Evolutionary conservation across 768 basidiomycete genomes (phyloP).

Genomic region (Phylloporus arenicola): DNA sequence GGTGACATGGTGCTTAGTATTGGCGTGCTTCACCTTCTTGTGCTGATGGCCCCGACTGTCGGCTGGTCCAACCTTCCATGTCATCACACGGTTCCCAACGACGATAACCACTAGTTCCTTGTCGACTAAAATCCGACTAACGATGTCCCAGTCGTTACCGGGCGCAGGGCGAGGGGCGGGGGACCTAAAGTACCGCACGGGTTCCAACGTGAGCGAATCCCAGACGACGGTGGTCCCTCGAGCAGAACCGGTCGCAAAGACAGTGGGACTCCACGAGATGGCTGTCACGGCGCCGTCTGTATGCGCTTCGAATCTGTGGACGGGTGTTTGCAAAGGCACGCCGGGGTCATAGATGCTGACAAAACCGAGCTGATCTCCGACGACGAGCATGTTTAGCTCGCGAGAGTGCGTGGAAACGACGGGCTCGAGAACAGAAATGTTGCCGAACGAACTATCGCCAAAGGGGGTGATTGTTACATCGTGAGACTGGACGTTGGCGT

Average conservation of each 20-base stretch:
- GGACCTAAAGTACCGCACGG: constrained; percentile 49
- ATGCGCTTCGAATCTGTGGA: constrained; percentile 56
- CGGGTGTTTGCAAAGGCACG: constrained; percentile 24
- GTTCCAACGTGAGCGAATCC: constrained; percentile 60
- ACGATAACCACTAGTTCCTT: constrained; percentile 51
- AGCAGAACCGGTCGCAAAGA: constrained; percentile 62
- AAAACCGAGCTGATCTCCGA: constrained; percentile 62
- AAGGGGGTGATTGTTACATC: constrained; percentile 38
- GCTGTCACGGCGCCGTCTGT: constrained; percentile 60
- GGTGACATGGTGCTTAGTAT: constrained; percentile 22
- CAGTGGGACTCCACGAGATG: constrained; percentile 53
- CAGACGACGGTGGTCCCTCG: constrained; percentile 55
- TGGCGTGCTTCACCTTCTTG: constrained; percentile 32
- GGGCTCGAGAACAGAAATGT: constrained; percentile 46
- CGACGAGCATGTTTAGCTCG: constrained; percentile 51
- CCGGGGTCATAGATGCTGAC: constrained; percentile 58
- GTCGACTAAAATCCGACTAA: constrained; percentile 54
- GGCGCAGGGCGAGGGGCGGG: constrained; percentile 36
- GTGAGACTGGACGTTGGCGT: constrained; percentile 29
- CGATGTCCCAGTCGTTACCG: constrained; percentile 37
- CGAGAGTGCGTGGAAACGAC: constrained; percentile 35
- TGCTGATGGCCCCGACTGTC: constrained; percentile 23
- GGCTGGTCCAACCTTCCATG: constrained; percentile 59
- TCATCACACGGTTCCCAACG: constrained; percentile 57
- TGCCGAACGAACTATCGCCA: constrained; percentile 48